Evolutionary conservation across 345 rosid species (phyloP).

Genomic region (Laguncularia racemosa): DNA sequence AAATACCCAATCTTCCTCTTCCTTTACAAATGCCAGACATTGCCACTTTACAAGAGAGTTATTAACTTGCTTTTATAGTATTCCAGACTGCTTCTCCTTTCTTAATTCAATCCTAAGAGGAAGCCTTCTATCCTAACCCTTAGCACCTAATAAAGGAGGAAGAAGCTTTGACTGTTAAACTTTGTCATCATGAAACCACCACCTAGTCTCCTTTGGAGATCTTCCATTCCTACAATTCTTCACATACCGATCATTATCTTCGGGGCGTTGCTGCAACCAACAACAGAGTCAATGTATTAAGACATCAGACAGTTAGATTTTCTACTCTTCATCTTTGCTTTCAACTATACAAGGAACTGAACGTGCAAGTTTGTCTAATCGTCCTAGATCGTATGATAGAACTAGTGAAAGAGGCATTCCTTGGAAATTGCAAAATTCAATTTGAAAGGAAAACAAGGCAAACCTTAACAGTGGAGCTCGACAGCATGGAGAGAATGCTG

Average conservation of each 20-base stretch:
- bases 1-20: conserved; percentile 13
- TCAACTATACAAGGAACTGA: not conserved
- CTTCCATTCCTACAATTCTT: conserved; percentile 92
- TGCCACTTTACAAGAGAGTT: conserved; percentile 12
- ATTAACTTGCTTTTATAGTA: conserved; percentile 7
- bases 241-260: conserved; percentile 94
- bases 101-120: conserved; percentile 3
- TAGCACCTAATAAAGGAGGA: conserved; percentile 10
- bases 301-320: conserved; percentile 1
- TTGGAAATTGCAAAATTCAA: not conserved
- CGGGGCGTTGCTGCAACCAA: conserved; percentile 81
- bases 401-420: conserved; percentile 1
- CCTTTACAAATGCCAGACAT: conserved; percentile 18
- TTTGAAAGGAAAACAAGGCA: conserved; percentile 1
- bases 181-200: conserved; percentile 99
- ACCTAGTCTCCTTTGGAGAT: conserved; percentile 99
- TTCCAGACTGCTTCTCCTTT: not conserved
- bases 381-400: not conserved
- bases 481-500: conserved; percentile 97
- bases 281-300: not conserved
- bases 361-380: too few species aligned
- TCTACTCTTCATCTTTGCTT: not conserved
- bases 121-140: conserved; percentile 8
- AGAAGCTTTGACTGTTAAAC: conserved; percentile 33
- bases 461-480: conserved; percentile 95